Evolutionary conservation across 1,284 basidiomycete species (phyloP), one percentile per base, ranked within the genome.

Genomic region (Microstroma glucosiphilum): DNA sequence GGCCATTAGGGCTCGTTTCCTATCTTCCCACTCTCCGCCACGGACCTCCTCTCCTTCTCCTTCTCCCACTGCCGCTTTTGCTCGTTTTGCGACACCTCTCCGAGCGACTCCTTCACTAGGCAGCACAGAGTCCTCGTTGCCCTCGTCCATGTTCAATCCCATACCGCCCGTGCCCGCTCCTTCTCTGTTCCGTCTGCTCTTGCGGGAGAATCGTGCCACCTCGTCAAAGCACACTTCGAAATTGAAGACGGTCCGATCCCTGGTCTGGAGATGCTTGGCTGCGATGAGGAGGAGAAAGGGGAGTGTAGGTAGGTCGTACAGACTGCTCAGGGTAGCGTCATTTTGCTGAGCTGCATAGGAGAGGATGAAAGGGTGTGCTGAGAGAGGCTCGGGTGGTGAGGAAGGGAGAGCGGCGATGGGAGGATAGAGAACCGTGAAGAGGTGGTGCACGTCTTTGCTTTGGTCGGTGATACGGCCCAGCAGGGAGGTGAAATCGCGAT

Each of bases 161-260:
- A 60, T 25, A 15, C 60, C 19, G 40, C 42, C 60, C 15, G n/a
- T 37, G 15, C 43, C 56, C 9, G 40, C 54, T n/a, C 56, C 56
- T n/a, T 55, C 26, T 7, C 63, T 13, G 21, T 67, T 60, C 9
- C 59, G 43, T 25, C 60, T 57, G 12, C 56, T 43, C 23, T 63
- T 58, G 40, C 59, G 40, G 19, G 62, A 75, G 55, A 76, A 78
- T 2, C 70, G 66, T 4, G 61, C 40, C 0, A 77, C 54, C 42
- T 76, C 72, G 48, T 72, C 67, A 41, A 72, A 72, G 40, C 66
- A 68, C 73, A 77, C 76, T 61, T 77, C 76, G 57, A 77, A 77
- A 59, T 75, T 78, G 62, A 78, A 78, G n/a, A 70, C 62, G n/a
- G 56, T 46, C 11, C 69, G 65, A 48, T 73, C 73, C 17, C 69